Evolutionary conservation across 2,329 filamentous ascomycete genomes (phyloP).

Genomic region (Xylaria arbuscula): DNA sequence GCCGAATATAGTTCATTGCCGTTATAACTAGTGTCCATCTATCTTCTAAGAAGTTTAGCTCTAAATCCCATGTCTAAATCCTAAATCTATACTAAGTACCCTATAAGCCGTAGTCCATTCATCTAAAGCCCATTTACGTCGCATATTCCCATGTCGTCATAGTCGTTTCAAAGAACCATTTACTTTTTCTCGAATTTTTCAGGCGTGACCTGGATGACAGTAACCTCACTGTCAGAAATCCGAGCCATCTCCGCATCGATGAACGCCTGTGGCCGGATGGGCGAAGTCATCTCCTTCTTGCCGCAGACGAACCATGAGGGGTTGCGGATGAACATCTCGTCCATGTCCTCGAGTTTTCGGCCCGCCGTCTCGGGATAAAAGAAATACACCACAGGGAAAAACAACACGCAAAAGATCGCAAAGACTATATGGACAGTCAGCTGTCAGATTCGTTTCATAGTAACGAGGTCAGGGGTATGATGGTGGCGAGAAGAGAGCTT

Average conservation of each 20-base stretch:
- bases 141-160: background rate
- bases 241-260: slow-evolving; percentile 51
- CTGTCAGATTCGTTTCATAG: slow-evolving; percentile 11
- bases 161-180: background rate
- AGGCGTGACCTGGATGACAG: slow-evolving; percentile 28
- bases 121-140: background rate
- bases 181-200: slow-evolving; percentile 16
- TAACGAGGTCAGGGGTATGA: background rate
- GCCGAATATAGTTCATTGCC: background rate
- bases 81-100: background rate
- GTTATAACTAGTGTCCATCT: background rate
- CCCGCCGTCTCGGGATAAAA: slow-evolving; percentile 59
- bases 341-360: slow-evolving; percentile 65
- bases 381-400: slow-evolving; percentile 55
- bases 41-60: background rate
- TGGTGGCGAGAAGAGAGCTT: slow-evolving; percentile 35
- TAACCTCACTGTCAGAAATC: slow-evolving; percentile 30
- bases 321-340: slow-evolving; percentile 54
- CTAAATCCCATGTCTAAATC: background rate
- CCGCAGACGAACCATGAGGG: slow-evolving; percentile 50
- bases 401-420: slow-evolving; percentile 43
- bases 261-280: slow-evolving; percentile 51
- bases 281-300: slow-evolving; percentile 51
- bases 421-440: slow-evolving; percentile 41
- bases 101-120: background rate